Percentiles rank a stretch among this genome's conserved stretches.
Conservation (phyloP, 2,329 filamentous ascomycete genomes). For the Calonectria pteridis region DNA sequence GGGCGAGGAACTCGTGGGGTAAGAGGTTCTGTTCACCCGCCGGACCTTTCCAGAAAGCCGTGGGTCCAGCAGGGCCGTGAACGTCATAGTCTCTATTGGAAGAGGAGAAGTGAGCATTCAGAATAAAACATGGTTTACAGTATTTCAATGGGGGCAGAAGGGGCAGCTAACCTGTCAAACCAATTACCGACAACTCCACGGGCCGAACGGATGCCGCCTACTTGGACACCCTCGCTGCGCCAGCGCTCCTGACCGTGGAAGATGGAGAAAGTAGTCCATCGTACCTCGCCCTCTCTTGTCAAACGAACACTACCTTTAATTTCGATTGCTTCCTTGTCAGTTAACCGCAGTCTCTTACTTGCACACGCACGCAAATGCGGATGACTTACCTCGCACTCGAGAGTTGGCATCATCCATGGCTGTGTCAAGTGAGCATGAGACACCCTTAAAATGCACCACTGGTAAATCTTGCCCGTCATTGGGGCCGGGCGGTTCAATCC, state of each 20-base stretch:
- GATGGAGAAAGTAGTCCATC: constrained; percentile 79
- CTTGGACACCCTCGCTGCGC: constrained; percentile 82
- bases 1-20: constrained; percentile 47
- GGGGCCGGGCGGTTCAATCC: constrained; percentile 69
- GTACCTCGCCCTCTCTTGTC: constrained; percentile 77
- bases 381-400: constrained; percentile 69
- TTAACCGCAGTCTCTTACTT: constrained; percentile 13
- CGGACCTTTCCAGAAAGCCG: constrained; percentile 81
- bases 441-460: constrained; percentile 76
- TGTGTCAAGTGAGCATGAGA: constrained; percentile 71
- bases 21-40: constrained; percentile 58
- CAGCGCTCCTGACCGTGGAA: constrained; percentile 75
- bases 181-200: constrained; percentile 80
- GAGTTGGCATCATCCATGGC: constrained; percentile 77
- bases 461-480: constrained; percentile 70
- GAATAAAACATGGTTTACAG: background rate
- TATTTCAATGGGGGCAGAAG: background rate
- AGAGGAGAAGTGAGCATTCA: background rate
- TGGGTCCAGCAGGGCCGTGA: constrained; percentile 79
- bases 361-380: background rate
- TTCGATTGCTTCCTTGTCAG: constrained; percentile 41
- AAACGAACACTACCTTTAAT: constrained; percentile 70
- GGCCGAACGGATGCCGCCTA: constrained; percentile 74
- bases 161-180: constrained; percentile 76
- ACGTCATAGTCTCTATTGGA: constrained; percentile 69